Evolutionary conservation across 257 asterid species (phyloP), one percentile per base, ranked within the genome.

Genomic region (Coffea canephora): DNA sequence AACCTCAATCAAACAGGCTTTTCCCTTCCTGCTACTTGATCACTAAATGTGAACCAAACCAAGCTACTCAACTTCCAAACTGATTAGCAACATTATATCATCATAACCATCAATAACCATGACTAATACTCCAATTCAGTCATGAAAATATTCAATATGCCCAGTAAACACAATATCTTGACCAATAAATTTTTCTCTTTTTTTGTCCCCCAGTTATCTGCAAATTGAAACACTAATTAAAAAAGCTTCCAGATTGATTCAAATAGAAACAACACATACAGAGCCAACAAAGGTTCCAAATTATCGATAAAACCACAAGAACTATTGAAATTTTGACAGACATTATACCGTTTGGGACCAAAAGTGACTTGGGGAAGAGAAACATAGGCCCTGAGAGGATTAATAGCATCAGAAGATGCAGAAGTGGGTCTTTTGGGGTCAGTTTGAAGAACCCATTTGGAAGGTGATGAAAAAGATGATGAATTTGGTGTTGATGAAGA

Each of bases 341-440:
- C 64, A 19, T 12, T 9, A 64, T 61, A 95, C 98, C 97, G 89
- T 89, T 82, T 93, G 73, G 99, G 93, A 27, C 97, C 99, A 54
- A 93, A 89, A 0, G 97, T 89, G 83, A 89, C 91, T 84, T 89
- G 97, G 8, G 99, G 98, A 76, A 95, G 83, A 78, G 98, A 93
- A 86, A 91, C 93, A 82, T 89, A 91, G 68, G 85, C 97, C 79
- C 90, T 86, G 77, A 95, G 97, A 25, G 99, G 99, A 85, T 91
- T 91, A 11, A 89, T 80, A 36, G 94, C 97, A 71, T 93, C 94
- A 8, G 89, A 61, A 2, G 96, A 91, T 10, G 83, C 91, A 50
- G 46, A 81, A 65, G 71, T 52, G 5, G 75, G 72, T 25, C 15
- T 76, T 66, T 41, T 74, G 9, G 89, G 81, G 39, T 90, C 92